These are phyloP conservation scores for Rossbeevera mucosa DNA, from an alignment of 768 basidiomycete species.

Conservation along the genomic window DNA sequence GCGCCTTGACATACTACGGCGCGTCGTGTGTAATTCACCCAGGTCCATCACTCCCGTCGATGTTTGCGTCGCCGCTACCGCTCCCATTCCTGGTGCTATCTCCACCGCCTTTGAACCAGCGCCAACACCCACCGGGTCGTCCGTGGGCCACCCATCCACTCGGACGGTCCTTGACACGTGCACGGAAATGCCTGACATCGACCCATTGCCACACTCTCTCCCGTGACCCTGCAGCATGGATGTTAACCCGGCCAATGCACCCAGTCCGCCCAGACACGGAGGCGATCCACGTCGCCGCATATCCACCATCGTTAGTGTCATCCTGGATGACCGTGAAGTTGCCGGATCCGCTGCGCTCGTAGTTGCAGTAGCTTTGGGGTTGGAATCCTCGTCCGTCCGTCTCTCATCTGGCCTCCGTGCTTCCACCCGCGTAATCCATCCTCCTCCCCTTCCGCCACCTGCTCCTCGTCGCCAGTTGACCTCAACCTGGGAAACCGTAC, in stretches of 20 bases:
- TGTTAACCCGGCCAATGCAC: too few species aligned
- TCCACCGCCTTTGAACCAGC: not conserved
- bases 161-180: not conserved
- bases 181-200: not conserved
- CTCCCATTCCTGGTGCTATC: not conserved
- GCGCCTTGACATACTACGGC: constrained; percentile 7
- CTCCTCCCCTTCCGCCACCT: not conserved
- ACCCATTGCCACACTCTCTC: constrained; percentile 1
- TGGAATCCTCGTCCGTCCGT: constrained; percentile 7
- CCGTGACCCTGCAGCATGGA: too few species aligned
- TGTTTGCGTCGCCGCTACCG: not conserved
- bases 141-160: constrained; percentile 21
- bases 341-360: not conserved
- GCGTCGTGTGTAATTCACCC: not conserved
- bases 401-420: constrained; percentile 10
- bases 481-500: not conserved
- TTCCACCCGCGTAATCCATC: constrained; percentile 32
- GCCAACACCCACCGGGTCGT: not conserved
- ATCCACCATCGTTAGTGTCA: too few species aligned
- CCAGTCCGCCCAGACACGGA: too few species aligned
- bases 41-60: too few species aligned
- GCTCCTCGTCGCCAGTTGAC: not conserved
- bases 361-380: constrained; percentile 8
- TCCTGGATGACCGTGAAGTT: too few species aligned
- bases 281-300: too few species aligned